Evolutionary conservation across 2,329 filamentous ascomycete genomes (phyloP), one percentile per base, ranked within the genome.

Genomic region (Cytospora leucostoma): DNA sequence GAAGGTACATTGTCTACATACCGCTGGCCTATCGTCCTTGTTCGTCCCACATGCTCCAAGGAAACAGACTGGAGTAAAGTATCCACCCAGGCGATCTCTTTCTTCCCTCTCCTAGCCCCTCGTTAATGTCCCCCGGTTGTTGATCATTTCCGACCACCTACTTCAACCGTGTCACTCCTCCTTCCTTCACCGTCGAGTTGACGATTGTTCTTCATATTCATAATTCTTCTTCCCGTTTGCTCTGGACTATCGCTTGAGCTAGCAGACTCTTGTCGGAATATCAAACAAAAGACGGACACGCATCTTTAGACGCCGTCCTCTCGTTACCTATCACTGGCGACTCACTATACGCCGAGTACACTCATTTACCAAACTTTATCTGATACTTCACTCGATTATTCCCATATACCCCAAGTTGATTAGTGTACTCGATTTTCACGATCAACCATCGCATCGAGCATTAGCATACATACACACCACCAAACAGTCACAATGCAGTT

Each of bases 51-150:
- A 17, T 49, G 37, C 57, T 53, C 13, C 59, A 55, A 56, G 37
- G 58, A 56, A 61, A 54, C 50, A 65, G 58, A 61, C 60, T 62
- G 54, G 62, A 61, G 52, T 37, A 37, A 44, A 34, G 54, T 52
- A 55, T 33, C 59, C 59, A 61, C 59, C 37, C 19, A 44, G 51
- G 38, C 40, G 51, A 61, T 61, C 59, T 55, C 59, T 53, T 55
- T 61, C 59, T 53, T 55, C 55, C 55, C 51, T 56, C 59, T 52
- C 59, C 49, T 52, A 55, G 51, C 59, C 59, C 59, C 59, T 61
- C 55, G 59, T 55, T 56, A 54, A 53, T 38, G 38, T 59, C 38
- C 35, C 15, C 32, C 19, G 50, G 55, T 52, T 53, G 53, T 49
- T 35, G 51, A 50, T 10, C 15, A 53, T 47, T 32, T 51, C 50